Evolutionary conservation across 2,329 filamentous ascomycete genomes (phyloP).

Genomic region (Passalora sequoiae): DNA sequence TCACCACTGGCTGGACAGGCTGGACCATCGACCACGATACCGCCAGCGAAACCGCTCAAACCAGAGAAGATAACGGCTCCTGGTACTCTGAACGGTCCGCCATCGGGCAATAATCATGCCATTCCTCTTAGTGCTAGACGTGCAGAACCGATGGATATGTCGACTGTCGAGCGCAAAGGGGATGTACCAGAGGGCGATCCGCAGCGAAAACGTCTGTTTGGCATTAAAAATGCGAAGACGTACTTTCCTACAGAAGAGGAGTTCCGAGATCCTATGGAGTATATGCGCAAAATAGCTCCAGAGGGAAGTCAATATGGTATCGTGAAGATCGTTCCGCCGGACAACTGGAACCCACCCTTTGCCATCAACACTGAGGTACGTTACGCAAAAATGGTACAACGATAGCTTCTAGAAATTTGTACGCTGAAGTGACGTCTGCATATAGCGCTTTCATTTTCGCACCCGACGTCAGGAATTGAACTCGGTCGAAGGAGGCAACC

Average conservation of each 20-base stretch:
- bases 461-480: slow-evolving; percentile 96
- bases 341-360: slow-evolving; percentile 89
- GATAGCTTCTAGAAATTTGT: not conserved
- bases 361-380: slow-evolving; percentile 94
- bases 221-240: slow-evolving; percentile 81
- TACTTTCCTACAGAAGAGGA: slow-evolving; percentile 88
- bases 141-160: slow-evolving; percentile 69
- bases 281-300: slow-evolving; percentile 83
- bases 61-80: slow-evolving; percentile 23
- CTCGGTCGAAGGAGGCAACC: slow-evolving; percentile 94
- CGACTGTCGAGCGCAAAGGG: slow-evolving; percentile 85
- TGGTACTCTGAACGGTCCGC: slow-evolving; percentile 34
- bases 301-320: slow-evolving; percentile 86
- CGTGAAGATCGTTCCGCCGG: slow-evolving; percentile 91
- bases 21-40: slow-evolving; percentile 9
- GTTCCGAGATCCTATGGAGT: slow-evolving; percentile 89
- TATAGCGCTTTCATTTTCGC: slow-evolving; percentile 89
- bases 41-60: slow-evolving; percentile 13
- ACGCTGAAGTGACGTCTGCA: slow-evolving; percentile 26
- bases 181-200: slow-evolving; percentile 60
- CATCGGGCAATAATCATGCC: slow-evolving; percentile 36
- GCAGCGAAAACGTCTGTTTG: slow-evolving; percentile 61
- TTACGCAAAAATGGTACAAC: slow-evolving; percentile 5
- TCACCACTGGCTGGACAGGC: slow-evolving; percentile 18
- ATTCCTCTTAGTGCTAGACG: slow-evolving; percentile 61